Conservation (phyloP, 352 stramenopile genomes). For the Peronospora tabacina region DNA sequence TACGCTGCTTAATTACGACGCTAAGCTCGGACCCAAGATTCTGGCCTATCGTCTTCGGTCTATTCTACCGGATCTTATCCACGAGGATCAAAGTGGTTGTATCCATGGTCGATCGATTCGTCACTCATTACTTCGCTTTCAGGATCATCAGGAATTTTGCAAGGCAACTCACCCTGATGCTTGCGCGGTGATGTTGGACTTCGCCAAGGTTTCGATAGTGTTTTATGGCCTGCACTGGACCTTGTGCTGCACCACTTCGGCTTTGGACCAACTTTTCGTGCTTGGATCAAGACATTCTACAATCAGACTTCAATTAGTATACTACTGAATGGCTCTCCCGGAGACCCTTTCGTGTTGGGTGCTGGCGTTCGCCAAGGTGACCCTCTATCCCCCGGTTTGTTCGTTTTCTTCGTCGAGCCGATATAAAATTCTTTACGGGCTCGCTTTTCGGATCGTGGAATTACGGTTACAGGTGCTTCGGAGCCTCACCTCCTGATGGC, state of each 20-base stretch:
- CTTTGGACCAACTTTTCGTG: constrained; percentile 10
- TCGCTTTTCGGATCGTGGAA: no score
- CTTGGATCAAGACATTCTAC: constrained; percentile 12
- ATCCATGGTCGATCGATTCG: constrained; percentile 3
- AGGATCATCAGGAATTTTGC: constrained; percentile 3
- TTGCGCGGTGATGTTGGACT: no score
- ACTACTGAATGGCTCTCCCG: constrained; percentile 4
- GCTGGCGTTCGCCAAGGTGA: constrained; percentile 12
- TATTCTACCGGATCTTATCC: constrained; percentile 4
- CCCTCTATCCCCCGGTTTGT: constrained; percentile 9
- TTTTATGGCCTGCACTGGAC: constrained; percentile 3
- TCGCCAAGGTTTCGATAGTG: neutral
- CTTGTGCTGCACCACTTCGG: constrained; percentile 11
- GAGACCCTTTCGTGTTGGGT: constrained; percentile 2
- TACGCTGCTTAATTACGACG: constrained; percentile 16
- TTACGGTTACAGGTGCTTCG: no score
- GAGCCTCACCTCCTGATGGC: no score
- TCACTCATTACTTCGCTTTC: constrained; percentile 9
- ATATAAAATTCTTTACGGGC: no score
- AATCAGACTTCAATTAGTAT: constrained; percentile 2
- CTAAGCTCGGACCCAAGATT: constrained; percentile 8
- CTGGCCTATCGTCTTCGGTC: constrained; percentile 2
- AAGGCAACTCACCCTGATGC: no score
- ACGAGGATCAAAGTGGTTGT: constrained; percentile 14
- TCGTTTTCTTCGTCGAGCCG: constrained; percentile 15